Evolutionary conservation across 495 filamentous ascomycete species (phyloP).

Genomic region (Penicillium steckii): DNA sequence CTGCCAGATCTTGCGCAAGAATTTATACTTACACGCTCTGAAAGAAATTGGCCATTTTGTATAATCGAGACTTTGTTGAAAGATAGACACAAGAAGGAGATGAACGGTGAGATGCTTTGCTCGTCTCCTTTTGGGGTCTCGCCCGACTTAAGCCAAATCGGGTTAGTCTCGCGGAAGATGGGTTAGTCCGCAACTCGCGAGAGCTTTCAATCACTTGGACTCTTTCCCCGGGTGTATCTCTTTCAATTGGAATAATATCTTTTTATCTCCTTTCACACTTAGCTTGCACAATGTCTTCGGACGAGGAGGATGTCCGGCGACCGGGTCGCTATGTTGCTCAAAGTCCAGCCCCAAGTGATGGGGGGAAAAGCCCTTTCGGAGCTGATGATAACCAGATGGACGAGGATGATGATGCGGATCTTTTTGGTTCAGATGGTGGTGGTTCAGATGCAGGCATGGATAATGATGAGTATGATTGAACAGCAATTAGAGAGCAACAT

Average conservation of each 20-base stretch:
- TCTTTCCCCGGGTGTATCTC: no score
- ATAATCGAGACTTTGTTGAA: not conserved
- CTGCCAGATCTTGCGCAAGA: not conserved
- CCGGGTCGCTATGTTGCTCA: slow-evolving; percentile 33
- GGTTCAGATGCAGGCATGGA: slow-evolving; percentile 42
- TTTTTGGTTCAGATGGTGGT: slow-evolving; percentile 61
- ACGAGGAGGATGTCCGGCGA: slow-evolving; percentile 44
- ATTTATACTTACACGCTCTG: slow-evolving; percentile 69
- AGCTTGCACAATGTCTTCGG: slow-evolving; percentile 43
- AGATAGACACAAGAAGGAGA: slow-evolving; percentile 4
- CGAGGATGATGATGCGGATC: slow-evolving; percentile 55
- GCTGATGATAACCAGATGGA: slow-evolving; percentile 43
- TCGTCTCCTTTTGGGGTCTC: slow-evolving; percentile 7
- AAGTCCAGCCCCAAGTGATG: slow-evolving; percentile 33
- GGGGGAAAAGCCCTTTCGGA: slow-evolving; percentile 13
- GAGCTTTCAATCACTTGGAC: no score
- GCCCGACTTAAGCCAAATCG: slow-evolving; percentile 8
- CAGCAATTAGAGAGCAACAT: slow-evolving; percentile 7
- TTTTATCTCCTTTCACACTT: no score
- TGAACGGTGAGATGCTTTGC: slow-evolving; percentile 14
- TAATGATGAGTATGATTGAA: slow-evolving; percentile 28
- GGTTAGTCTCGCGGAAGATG: slow-evolving; percentile 12
- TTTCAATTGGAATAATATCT: no score
- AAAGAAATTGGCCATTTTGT: slow-evolving; percentile 72
- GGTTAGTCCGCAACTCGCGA: slow-evolving; percentile 8